Percentiles rank a stretch among this genome's conserved stretches.
phyloP scores from a whole-genome alignment of 1,284 basidiomycete species.

The Boletus semigastroideus region DNA sequence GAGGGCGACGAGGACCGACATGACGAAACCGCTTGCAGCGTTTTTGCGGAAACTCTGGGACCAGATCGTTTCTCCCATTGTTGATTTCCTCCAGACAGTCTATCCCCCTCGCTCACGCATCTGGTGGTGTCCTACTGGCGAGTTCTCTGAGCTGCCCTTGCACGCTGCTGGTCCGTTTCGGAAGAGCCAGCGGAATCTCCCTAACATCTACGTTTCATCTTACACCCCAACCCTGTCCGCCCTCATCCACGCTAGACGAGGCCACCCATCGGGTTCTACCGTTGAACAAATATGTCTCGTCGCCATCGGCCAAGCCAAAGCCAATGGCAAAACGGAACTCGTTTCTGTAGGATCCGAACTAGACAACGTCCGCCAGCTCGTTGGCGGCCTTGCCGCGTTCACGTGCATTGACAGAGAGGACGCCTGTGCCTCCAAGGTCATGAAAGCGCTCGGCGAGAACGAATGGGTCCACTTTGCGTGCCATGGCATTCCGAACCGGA shows the following conservation, averaged over 20 bases:
- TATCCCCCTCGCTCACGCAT: not conserved
- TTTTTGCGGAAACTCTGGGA: conserved; percentile 30
- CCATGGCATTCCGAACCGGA: not conserved
- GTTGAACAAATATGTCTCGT: not conserved
- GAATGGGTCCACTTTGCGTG: conserved; percentile 37
- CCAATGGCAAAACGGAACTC: not conserved
- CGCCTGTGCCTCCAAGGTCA: not conserved
- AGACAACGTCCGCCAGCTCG: not conserved
- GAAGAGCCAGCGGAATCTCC: not conserved
- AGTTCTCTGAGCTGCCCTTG: not conserved
- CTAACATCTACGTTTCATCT: not conserved
- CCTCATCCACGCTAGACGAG: not conserved
- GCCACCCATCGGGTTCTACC: not conserved
- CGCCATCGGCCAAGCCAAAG: not conserved
- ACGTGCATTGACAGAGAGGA: not conserved
- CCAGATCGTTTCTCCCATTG: conserved; percentile 23
- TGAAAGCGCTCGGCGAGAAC: not conserved
- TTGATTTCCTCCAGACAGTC: conserved; percentile 11
- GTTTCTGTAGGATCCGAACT: not conserved
- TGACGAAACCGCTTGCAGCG: not conserved
- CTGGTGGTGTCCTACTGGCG: not conserved
- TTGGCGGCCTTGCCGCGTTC: not conserved
- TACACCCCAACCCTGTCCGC: not conserved
- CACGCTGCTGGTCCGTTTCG: not conserved
- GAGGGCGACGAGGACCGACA: not conserved